phyloP scores from a whole-genome alignment of 2,329 filamentous ascomycete species.

The Fusarium sp. region DNA sequence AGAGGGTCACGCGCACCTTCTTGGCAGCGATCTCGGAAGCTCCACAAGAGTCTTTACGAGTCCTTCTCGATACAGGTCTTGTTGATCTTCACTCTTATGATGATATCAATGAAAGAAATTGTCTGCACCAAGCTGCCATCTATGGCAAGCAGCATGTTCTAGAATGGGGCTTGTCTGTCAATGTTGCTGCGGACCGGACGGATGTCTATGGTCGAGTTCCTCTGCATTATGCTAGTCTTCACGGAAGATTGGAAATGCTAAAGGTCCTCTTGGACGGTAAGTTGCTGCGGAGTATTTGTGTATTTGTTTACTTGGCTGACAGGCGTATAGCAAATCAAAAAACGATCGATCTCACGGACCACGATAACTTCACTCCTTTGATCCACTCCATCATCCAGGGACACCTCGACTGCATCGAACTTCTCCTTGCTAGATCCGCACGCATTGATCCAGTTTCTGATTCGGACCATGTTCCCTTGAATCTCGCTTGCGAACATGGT shows the following conservation, averaged over 20 bases:
- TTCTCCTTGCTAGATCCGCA: constrained; percentile 82
- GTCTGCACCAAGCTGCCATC: constrained; percentile 95
- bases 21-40: constrained; percentile 90
- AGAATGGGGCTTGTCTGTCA: constrained; percentile 77
- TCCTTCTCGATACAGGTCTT: constrained; percentile 82
- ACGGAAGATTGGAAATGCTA: constrained; percentile 88
- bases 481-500: constrained; percentile 94
- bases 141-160: constrained; percentile 88
- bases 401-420: constrained; percentile 82
- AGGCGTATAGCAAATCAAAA: constrained; percentile 70
- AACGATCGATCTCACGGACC: constrained; percentile 89
- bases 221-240: constrained; percentile 95
- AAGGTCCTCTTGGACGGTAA: constrained; percentile 76
- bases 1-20: constrained; percentile 90
- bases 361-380: constrained; percentile 96
- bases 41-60: constrained; percentile 78
- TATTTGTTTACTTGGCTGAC: constrained; percentile 21
- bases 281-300: constrained; percentile 15
- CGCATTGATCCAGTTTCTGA: constrained; percentile 88
- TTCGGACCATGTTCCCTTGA: constrained; percentile 92
- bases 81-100: constrained; percentile 95
- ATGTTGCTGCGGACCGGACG: constrained; percentile 81
- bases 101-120: constrained; percentile 97
- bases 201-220: constrained; percentile 96
- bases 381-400: constrained; percentile 95